A percentile compares a stretch with the other conserved stretches of the same genome.
phyloP scores from a whole-genome alignment of 768 basidiomycete species.

The Amylocystis lapponica region DNA sequence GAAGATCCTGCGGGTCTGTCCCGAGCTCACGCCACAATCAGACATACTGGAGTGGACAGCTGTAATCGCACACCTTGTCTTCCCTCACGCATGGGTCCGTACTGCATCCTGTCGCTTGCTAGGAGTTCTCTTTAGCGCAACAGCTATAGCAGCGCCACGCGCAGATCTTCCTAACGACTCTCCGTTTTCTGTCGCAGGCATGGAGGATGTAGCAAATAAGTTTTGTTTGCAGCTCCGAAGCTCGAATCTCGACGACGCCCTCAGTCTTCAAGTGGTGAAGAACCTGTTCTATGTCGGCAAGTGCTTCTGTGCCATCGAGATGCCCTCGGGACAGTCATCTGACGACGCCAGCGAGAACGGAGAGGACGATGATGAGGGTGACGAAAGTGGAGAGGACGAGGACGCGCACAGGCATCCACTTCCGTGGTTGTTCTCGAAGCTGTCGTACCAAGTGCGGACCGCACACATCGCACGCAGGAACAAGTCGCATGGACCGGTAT shows the following conservation, averaged over 20 bases:
- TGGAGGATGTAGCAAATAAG: slow-evolving; percentile 71
- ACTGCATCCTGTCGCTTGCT: slow-evolving; percentile 72
- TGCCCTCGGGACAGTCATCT: slow-evolving; percentile 12
- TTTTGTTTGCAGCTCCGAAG: slow-evolving; percentile 77
- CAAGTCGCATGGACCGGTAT: slow-evolving; percentile 39
- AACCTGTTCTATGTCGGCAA: slow-evolving; percentile 91
- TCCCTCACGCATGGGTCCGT: slow-evolving; percentile 94
- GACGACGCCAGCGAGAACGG: slow-evolving; percentile 22
- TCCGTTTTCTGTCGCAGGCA: slow-evolving; percentile 46
- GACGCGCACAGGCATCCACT: slow-evolving; percentile 43
- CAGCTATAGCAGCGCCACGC: slow-evolving; percentile 37
- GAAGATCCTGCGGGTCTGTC: slow-evolving; percentile 57
- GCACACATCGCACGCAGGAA: slow-evolving; percentile 68
- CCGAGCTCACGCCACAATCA: slow-evolving; percentile 39
- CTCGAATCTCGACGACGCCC: slow-evolving; percentile 61
- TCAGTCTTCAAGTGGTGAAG: slow-evolving; percentile 85
- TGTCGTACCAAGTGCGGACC: slow-evolving; percentile 82
- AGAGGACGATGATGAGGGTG: slow-evolving; percentile 19
- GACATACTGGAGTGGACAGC: slow-evolving; percentile 55
- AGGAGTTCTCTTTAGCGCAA: slow-evolving; percentile 58
- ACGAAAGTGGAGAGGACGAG: slow-evolving; percentile 20
- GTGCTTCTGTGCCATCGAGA: slow-evolving; percentile 54
- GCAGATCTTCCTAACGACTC: slow-evolving; percentile 25
- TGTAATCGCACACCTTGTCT: slow-evolving; percentile 65
- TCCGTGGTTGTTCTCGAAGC: slow-evolving; percentile 90